Base-by-base conservation (phyloP, 2,329 filamentous ascomycete genomes). In the Pyrenochaeta sp. region DNA sequence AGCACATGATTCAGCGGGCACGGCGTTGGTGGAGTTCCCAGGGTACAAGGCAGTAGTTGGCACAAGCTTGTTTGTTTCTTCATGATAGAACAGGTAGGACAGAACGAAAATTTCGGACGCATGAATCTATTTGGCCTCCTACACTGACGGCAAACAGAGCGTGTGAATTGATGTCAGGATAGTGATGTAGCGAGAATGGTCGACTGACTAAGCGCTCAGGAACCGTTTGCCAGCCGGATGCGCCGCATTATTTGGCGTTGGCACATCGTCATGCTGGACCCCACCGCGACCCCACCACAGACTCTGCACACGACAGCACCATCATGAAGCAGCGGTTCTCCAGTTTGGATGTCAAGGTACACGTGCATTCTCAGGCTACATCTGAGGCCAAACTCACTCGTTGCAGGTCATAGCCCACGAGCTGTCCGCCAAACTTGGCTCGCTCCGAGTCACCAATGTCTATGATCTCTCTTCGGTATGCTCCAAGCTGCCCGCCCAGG, bases 331-430 rank as follows among this genome's bases (percentile, higher is more conserved):
- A 90, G 70, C 77, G 87, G 58, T 90, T 89, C 70, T 90, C 87
- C 9, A 90, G 87, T n/a, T 71, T 90, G 44, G 88, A 90, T 67
- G 86, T 90, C 61, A 88, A 87, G 77, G 85, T 84, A 66, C 41
- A 38, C 14, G 8, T 10, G 34, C 6, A 19, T 15, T 2, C 6
- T 6, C n/a, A n/a, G 14, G 7, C n/a, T 7, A 15, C 4, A 7
- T 10, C 3, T 5, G 1, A 18, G 9, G n/a, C 23, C n/a, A 2
- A 8, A 7, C 45, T 58, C 38, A 55, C 28, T 27, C 30, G 29
- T 49, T 19, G 8, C 65, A 96, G 90, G 90, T 96, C 73, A 95
- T 97, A 67, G 88, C 91, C 43, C 90, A 96, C 70, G 94, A 99
- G 81, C 88, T 99, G 51, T 87, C 90, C 47, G 78, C 82, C 52